Conservation (phyloP, 306 rosid genomes). For the Abrus precatorius region DNA sequence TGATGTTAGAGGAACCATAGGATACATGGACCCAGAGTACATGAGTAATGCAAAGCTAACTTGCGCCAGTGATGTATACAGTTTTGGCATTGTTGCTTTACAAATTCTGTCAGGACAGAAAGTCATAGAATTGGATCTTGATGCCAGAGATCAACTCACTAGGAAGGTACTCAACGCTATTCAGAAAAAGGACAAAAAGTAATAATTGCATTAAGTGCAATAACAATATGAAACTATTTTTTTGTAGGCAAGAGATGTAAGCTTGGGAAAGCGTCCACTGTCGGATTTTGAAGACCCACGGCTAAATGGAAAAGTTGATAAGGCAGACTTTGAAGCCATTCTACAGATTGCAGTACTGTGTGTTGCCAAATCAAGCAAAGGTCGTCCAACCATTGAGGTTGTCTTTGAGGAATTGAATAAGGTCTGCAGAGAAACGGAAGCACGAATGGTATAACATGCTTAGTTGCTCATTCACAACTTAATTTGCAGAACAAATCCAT, state of each 20-base stretch:
- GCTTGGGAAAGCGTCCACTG: slow-evolving; percentile 66
- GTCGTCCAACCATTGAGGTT: slow-evolving; percentile 74
- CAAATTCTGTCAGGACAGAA: slow-evolving; percentile 90
- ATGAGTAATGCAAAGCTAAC: slow-evolving; percentile 90
- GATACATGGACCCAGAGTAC: slow-evolving; percentile 97
- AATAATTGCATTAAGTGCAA: too few species aligned
- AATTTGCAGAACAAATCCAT: background rate
- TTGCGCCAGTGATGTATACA: slow-evolving; percentile 84
- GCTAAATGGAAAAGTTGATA: slow-evolving; percentile 65
- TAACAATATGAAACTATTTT: background rate
- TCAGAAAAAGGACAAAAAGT: too few species aligned
- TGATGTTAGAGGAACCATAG: slow-evolving; percentile 90
- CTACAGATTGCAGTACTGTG: slow-evolving; percentile 80
- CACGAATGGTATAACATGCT: background rate
- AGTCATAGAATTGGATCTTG: slow-evolving; percentile 81
- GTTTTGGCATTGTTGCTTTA: slow-evolving; percentile 84
- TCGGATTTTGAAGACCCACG: slow-evolving; percentile 81
- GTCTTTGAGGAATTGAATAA: slow-evolving; percentile 73
- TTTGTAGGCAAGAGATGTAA: slow-evolving; percentile 82
- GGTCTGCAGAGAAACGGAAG: slow-evolving; percentile 57
- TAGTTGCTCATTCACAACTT: background rate
- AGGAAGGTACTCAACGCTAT: slow-evolving; percentile 64
- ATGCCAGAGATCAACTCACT: slow-evolving; percentile 88
- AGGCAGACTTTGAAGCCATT: slow-evolving; percentile 68
- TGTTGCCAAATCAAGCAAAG: slow-evolving; percentile 81